phyloP scores from a whole-genome alignment of 768 basidiomycete genomes.

The Auriscalpium vulgare region DNA sequence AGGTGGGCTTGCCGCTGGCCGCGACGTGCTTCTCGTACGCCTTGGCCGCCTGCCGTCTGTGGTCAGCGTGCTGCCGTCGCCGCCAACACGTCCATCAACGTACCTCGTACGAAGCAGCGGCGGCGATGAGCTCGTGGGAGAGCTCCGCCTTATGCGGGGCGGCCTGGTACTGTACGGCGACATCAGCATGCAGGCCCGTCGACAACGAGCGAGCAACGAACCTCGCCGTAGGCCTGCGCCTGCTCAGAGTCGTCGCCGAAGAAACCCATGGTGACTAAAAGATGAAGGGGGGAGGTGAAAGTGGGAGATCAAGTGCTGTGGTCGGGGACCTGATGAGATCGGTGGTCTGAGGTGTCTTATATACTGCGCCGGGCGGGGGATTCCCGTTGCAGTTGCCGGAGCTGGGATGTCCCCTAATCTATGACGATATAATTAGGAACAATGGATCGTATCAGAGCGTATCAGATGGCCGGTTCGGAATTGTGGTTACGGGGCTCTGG shows the following conservation, averaged over 20 bases:
- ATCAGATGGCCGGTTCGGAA: no score
- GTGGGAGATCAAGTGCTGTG: not conserved
- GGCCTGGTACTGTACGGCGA: conserved; percentile 32
- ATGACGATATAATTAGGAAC: no score
- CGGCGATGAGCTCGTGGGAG: conserved; percentile 62
- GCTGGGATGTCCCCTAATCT: no score
- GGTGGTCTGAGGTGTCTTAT: no score
- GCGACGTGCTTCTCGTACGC: conserved; percentile 49
- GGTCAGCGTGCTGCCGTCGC: no score
- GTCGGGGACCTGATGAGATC: no score
- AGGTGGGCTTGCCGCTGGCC: conserved; percentile 38
- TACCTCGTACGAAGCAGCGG: conserved; percentile 59
- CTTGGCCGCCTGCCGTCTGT: conserved; percentile 44
- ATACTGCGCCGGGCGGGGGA: no score
- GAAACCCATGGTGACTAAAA: conserved; percentile 30
- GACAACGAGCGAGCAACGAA: conserved; percentile 11
- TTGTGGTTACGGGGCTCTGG: no score
- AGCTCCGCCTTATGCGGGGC: conserved; percentile 50
- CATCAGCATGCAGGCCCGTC: not conserved
- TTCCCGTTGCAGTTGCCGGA: no score
- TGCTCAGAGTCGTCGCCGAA: conserved; percentile 35
- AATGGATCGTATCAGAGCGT: no score
- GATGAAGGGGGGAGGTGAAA: not conserved
- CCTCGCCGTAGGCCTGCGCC: conserved; percentile 34
- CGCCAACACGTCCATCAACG: not conserved